phyloP scores from a whole-genome alignment of 2,329 filamentous ascomycete genomes.

The Penicillium olsonii region DNA sequence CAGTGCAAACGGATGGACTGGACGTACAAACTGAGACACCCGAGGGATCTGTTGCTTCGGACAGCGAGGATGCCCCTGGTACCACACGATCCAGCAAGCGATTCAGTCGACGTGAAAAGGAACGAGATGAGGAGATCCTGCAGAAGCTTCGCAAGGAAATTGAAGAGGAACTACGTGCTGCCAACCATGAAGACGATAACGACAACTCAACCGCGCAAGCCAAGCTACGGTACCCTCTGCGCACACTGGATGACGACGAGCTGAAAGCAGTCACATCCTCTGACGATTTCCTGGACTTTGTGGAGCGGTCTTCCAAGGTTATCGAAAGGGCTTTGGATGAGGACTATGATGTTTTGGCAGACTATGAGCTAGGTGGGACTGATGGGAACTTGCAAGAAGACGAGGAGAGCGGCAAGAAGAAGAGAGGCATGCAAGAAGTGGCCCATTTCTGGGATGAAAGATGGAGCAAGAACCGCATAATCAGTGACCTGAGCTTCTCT shows the following conservation, averaged over 20 bases:
- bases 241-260: slow-evolving; percentile 80
- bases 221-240: slow-evolving; percentile 68
- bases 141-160: slow-evolving; percentile 84
- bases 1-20: slow-evolving; percentile 85
- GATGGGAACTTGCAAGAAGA: slow-evolving; percentile 78
- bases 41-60: slow-evolving; percentile 60
- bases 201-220: slow-evolving; percentile 40
- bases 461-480: slow-evolving; percentile 97
- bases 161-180: slow-evolving; percentile 82
- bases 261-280: slow-evolving; percentile 87
- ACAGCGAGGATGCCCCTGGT: slow-evolving; percentile 61
- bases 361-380: slow-evolving; percentile 80
- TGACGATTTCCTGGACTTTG: slow-evolving; percentile 90
- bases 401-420: slow-evolving; percentile 55
- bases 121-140: slow-evolving; percentile 85
- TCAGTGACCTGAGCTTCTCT: slow-evolving; percentile 93
- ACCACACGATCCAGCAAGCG: slow-evolving; percentile 64
- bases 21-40: slow-evolving; percentile 55
- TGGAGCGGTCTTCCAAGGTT: slow-evolving; percentile 94
- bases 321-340: slow-evolving; percentile 94
- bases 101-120: slow-evolving; percentile 74
- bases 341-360: slow-evolving; percentile 92
- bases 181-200: slow-evolving; percentile 51
- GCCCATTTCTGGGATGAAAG: slow-evolving; percentile 92
- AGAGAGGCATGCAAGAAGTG: slow-evolving; percentile 67